Percentiles rank a stretch among this genome's conserved stretches.
Conservation (phyloP, 192 early-diverging fungal species). For the Radiomyces spectabilis region DNA sequence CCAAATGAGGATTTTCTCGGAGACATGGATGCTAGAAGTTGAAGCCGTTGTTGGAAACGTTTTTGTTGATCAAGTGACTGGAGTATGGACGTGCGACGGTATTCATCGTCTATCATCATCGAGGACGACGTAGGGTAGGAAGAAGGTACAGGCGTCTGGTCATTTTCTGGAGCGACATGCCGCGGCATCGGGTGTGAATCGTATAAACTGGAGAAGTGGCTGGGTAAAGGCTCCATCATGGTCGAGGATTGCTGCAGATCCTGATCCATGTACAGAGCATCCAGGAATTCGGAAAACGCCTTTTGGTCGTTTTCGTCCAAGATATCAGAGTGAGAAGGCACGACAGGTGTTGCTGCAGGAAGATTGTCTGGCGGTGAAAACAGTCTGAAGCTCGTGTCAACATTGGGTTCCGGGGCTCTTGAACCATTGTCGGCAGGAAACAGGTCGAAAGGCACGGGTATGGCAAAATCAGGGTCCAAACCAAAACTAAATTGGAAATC, state of each 20-base stretch:
- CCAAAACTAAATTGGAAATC: conserved; percentile 22
- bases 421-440: background rate
- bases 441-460: conserved; percentile 21
- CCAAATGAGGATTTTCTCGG: background rate
- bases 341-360: background rate
- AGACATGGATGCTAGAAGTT: background rate
- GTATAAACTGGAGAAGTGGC: background rate
- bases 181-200: background rate
- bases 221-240: background rate
- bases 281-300: conserved; percentile 45
- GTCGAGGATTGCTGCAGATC: conserved; percentile 11
- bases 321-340: conserved; percentile 3
- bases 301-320: conserved; percentile 34
- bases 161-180: too few relatives aligned
- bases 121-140: too few relatives aligned
- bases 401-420: too few relatives aligned
- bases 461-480: conserved; percentile 17
- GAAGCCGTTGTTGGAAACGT: background rate
- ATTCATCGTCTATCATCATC: conserved; percentile 2
- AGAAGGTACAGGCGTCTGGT: too few relatives aligned
- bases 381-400: too few relatives aligned
- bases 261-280: conserved; percentile 39
- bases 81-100: background rate
- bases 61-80: conserved; percentile 4
- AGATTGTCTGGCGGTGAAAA: too few relatives aligned